These are phyloP conservation scores for Chara braunii DNA, from an alignment of 139 green algal genomes.

Conservation along the genomic window DNA sequence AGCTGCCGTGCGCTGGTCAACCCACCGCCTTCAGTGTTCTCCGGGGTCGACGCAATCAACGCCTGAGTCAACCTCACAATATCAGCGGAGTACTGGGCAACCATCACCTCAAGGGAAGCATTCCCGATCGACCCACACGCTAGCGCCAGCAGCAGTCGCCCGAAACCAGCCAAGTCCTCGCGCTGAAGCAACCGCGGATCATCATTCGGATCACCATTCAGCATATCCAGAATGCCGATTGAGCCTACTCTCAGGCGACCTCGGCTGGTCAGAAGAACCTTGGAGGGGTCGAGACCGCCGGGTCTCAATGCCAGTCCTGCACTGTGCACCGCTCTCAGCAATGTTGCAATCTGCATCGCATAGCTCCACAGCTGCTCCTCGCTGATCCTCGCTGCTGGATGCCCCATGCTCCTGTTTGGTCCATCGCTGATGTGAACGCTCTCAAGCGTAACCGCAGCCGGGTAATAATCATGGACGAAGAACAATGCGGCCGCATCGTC, in stretches of 20 bases:
- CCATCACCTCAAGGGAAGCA: conserved; percentile 38
- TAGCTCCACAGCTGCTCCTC: conserved; percentile 83
- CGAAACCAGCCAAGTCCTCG: conserved; percentile 45
- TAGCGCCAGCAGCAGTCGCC: conserved; percentile 68
- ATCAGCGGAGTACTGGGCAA: conserved; percentile 57
- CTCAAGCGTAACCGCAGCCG: conserved; percentile 49
- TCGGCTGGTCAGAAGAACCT: conserved; percentile 63
- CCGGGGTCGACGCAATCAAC: conserved; percentile 31
- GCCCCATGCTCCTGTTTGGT: conserved; percentile 7
- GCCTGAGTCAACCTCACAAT: conserved; percentile 57
- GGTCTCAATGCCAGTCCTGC: conserved; percentile 50
- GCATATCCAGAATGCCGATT: conserved; percentile 61
- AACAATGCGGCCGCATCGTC: conserved; percentile 48
- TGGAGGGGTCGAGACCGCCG: conserved; percentile 59
- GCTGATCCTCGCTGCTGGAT: conserved; percentile 31
- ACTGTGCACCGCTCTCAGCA: conserved; percentile 60
- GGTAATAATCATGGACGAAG: conserved; percentile 60
- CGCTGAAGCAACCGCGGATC: conserved; percentile 26
- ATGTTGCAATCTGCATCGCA: conserved; percentile 58
- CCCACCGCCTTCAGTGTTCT: conserved; percentile 10
- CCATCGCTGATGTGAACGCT: conserved; percentile 15
- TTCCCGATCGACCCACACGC: conserved; percentile 53
- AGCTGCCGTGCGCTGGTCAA: conserved; percentile 51
- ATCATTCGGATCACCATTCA: conserved; percentile 28
- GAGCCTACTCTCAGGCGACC: conserved; percentile 55